These are phyloP conservation scores for Boechera retrofracta DNA, from an alignment of 345 rosid species.

Conservation along the genomic window DNA sequence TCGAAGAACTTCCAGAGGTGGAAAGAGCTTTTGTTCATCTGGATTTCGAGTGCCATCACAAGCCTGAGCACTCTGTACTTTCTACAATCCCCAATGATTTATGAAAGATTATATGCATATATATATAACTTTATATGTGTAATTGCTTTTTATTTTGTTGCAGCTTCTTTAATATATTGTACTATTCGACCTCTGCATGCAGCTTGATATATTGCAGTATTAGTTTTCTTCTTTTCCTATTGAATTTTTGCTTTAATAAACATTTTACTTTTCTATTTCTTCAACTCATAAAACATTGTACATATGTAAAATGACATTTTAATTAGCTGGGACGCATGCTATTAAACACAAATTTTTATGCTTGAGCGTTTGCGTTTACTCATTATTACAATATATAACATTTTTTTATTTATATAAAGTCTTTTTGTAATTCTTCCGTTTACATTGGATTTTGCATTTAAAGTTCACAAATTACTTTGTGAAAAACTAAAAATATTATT, in stretches of 20 bases:
- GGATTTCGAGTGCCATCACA: slow-evolving; percentile 86
- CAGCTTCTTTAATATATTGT: not conserved
- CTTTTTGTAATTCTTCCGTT: not conserved
- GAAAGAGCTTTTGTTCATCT: slow-evolving; percentile 95
- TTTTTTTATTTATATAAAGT: too few species aligned
- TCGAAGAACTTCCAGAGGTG: slow-evolving; percentile 83
- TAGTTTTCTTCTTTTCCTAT: not conserved
- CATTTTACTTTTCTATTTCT: not conserved
- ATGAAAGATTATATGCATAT: slow-evolving; percentile 18
- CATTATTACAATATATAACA: not conserved
- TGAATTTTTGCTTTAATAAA: not conserved
- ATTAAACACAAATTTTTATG: not conserved
- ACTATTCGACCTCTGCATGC: slow-evolving; percentile 6
- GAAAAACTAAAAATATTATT: not conserved
- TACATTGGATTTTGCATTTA: not conserved
- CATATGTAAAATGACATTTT: too few species aligned
- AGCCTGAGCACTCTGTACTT: slow-evolving; percentile 83
- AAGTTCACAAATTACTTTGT: not conserved
- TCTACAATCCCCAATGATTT: slow-evolving; percentile 63
- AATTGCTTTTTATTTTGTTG: not conserved
- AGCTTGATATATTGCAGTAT: slow-evolving; percentile 12
- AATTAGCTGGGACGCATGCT: too few species aligned
- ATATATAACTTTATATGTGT: not conserved
- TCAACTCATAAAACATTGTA: not conserved
- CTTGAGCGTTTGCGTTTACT: not conserved